These are phyloP conservation scores for Plasmodium gonderi DNA, from an alignment of 169 alveolate genomes.

Conservation along the genomic window DNA sequence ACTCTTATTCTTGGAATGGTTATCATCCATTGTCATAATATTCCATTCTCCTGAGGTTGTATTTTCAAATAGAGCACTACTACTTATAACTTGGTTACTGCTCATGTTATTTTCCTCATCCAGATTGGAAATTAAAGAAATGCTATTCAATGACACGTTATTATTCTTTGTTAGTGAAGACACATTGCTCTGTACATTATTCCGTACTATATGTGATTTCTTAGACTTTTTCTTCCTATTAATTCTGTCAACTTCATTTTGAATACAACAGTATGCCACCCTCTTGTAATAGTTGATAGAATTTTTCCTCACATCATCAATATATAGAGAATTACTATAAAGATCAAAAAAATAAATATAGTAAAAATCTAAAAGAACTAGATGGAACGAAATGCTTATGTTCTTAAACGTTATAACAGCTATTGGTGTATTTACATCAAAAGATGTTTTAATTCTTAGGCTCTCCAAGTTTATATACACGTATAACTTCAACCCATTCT, in stretches of 20 bases:
- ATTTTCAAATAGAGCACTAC: neutral
- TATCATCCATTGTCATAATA: neutral
- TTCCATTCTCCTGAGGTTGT: neutral
- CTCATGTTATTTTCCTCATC: neutral
- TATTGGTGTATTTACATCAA: slow-evolving; percentile 54
- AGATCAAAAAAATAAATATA: slow-evolving; percentile 61
- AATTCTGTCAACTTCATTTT: slow-evolving; percentile 23
- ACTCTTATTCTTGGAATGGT: neutral
- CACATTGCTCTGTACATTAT: neutral
- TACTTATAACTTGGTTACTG: neutral
- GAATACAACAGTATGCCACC: slow-evolving; percentile 75
- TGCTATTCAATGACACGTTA: neutral
- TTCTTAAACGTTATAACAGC: slow-evolving; percentile 61
- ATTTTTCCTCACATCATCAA: slow-evolving; percentile 64
- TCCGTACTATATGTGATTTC: neutral
- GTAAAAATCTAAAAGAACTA: slow-evolving; percentile 69
- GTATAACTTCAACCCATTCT: slow-evolving; percentile 39
- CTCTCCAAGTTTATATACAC: slow-evolving; percentile 69
- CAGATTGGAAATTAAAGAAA: neutral
- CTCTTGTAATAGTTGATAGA: slow-evolving; percentile 68
- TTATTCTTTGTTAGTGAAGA: neutral
- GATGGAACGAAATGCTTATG: slow-evolving; percentile 64
- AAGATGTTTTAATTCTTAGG: slow-evolving; percentile 58
- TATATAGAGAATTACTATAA: slow-evolving; percentile 63
- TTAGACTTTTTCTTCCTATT: neutral